These are phyloP conservation scores for Trametes elegans DNA, from an alignment of 768 basidiomycete species.

Conservation along the genomic window DNA sequence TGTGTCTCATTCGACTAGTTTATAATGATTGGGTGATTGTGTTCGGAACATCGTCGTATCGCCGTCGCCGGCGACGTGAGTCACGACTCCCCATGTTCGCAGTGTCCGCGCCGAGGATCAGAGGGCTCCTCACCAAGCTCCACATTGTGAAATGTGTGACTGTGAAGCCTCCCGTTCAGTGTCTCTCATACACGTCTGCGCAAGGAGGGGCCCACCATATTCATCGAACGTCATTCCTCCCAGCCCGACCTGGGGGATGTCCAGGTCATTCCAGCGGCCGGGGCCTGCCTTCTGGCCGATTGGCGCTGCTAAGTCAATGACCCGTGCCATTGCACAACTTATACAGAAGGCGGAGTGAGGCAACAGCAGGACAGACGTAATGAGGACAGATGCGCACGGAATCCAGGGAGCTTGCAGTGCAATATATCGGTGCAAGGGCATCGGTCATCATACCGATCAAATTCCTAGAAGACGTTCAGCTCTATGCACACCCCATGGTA, in stretches of 20 bases:
- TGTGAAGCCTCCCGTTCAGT: slow-evolving; percentile 1
- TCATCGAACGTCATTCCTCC: slow-evolving; percentile 41
- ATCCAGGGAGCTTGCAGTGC: slow-evolving; percentile 39
- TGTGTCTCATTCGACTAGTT: slow-evolving; percentile 35
- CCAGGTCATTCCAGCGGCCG: slow-evolving; percentile 38
- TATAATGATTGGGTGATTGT: too few relatives aligned
- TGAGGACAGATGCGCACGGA: slow-evolving; percentile 27
- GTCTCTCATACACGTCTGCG: neutral
- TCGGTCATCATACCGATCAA: slow-evolving; percentile 35
- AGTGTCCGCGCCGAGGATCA: slow-evolving; percentile 42
- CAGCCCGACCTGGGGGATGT: slow-evolving; percentile 39
- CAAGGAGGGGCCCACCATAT: slow-evolving; percentile 30
- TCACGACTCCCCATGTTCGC: slow-evolving; percentile 32
- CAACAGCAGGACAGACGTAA: neutral
- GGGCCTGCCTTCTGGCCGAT: slow-evolving; percentile 35
- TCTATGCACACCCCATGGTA: neutral
- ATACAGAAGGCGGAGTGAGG: neutral
- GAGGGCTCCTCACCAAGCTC: slow-evolving; percentile 39
- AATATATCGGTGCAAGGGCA: slow-evolving; percentile 36
- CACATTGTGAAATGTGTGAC: slow-evolving; percentile 43
- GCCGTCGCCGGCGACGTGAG: neutral
- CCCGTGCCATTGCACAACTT: slow-evolving; percentile 34
- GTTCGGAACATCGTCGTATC: too few relatives aligned
- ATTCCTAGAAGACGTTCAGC: slow-evolving; percentile 24
- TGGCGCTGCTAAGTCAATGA: slow-evolving; percentile 38